A percentile compares a stretch with the other conserved stretches of the same genome.
Evolutionary conservation across 192 early-diverging fungal genomes (phyloP).

Genomic region (Podila epicladia): DNA sequence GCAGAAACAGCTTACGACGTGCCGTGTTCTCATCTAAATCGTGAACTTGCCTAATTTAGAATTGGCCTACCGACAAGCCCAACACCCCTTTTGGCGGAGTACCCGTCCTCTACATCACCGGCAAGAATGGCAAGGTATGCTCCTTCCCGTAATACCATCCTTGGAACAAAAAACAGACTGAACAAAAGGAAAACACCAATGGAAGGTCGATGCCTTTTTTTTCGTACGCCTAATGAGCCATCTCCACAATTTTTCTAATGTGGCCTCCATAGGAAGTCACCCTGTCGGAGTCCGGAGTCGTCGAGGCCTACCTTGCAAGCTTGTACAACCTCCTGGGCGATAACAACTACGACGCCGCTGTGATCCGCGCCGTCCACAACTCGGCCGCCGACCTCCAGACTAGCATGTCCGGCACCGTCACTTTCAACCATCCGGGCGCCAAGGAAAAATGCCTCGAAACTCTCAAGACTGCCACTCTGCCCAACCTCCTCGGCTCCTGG

Average conservation of each 20-base stretch:
- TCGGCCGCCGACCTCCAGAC: neutral
- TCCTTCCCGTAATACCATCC: neutral
- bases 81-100: constrained; percentile 6
- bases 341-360: neutral
- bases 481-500: neutral
- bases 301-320: neutral
- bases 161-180: neutral
- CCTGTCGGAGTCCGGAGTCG: neutral
- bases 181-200: neutral
- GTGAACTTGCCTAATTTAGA: neutral
- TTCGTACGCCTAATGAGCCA: neutral
- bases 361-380: neutral
- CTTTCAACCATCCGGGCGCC: neutral
- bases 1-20: neutral
- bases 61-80: constrained; percentile 5
- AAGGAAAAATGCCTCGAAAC: neutral
- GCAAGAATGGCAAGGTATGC: constrained; percentile 15
- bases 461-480: neutral
- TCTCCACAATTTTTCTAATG: neutral
- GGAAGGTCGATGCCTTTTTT: neutral
- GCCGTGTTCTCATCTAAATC: neutral
- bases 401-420: neutral
- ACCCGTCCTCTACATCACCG: constrained; percentile 6
- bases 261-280: neutral
- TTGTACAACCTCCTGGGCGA: neutral